phyloP scores from a whole-genome alignment of 257 asterid genomes.

The Nemophila menziesii region DNA sequence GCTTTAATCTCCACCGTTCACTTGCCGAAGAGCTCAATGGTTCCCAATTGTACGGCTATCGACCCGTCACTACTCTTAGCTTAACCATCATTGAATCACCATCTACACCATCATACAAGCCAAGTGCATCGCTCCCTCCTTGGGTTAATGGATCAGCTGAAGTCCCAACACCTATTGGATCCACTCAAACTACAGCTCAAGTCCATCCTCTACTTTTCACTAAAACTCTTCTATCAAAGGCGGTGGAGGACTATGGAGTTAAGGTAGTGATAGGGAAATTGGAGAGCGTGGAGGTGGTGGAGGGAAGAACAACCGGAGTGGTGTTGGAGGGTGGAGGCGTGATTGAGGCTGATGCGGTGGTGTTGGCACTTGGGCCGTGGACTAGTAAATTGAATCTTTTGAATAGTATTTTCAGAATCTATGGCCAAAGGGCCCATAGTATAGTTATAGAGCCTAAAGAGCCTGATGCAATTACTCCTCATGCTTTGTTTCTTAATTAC shows the following conservation, averaged over 20 bases:
- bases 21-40: conserved; percentile 78
- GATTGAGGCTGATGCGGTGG: conserved; percentile 55
- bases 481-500: conserved; percentile 56
- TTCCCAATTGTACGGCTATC: conserved; percentile 54
- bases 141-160: conserved; percentile 70
- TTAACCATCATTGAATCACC: conserved; percentile 37
- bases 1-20: conserved; percentile 83
- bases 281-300: conserved; percentile 47
- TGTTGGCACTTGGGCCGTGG: conserved; percentile 91
- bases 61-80: conserved; percentile 62
- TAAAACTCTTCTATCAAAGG: conserved; percentile 41
- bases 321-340: conserved; percentile 50
- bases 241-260: conserved; percentile 52
- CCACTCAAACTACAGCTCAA: conserved; percentile 71
- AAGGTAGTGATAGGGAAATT: conserved; percentile 57
- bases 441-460: conserved; percentile 58
- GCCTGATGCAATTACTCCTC: conserved; percentile 35
- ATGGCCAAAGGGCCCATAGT: conserved; percentile 77
- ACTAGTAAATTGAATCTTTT: conserved; percentile 35
- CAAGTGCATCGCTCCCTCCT: conserved; percentile 26
- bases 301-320: conserved; percentile 47
- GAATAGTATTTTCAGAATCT: conserved; percentile 37
- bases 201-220: conserved; percentile 75
- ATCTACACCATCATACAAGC: conserved; percentile 6
- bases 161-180: conserved; percentile 56